phyloP scores from a whole-genome alignment of 1,284 basidiomycete species.

The Inonotus obliquus region DNA sequence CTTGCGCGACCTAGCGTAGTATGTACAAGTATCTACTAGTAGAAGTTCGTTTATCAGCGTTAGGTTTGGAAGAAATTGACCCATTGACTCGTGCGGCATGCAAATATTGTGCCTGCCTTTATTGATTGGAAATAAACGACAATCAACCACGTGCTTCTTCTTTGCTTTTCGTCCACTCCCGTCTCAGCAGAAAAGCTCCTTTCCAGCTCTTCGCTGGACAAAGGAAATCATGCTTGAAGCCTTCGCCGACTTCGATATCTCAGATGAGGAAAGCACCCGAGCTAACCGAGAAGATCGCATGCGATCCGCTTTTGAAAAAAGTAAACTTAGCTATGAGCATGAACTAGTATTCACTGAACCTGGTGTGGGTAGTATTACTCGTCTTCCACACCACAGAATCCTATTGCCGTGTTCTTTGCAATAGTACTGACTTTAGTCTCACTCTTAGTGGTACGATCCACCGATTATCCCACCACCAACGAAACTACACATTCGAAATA shows the following conservation, averaged over 20 bases:
- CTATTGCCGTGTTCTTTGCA: background rate
- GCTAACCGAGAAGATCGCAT: slow-evolving; percentile 12
- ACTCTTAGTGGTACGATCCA: slow-evolving; percentile 12
- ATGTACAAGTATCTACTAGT: too few relatives aligned
- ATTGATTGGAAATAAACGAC: too few relatives aligned
- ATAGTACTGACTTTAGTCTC: background rate
- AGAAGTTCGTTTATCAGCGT: too few relatives aligned
- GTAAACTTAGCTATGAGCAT: slow-evolving; percentile 9
- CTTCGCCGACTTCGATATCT: slow-evolving; percentile 11
- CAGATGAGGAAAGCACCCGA: background rate
- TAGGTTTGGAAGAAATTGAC: too few relatives aligned
- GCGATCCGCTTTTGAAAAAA: slow-evolving; percentile 10
- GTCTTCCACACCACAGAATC: background rate
- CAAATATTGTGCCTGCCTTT: too few relatives aligned
- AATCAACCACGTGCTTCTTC: too few relatives aligned
- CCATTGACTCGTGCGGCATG: too few relatives aligned
- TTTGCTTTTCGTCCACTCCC: background rate
- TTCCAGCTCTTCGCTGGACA: background rate
- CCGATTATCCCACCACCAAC: slow-evolving; percentile 1
- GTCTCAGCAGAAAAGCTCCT: too few relatives aligned
- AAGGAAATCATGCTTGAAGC: slow-evolving; percentile 1
- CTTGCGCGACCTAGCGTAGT: too few relatives aligned
- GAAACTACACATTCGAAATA: slow-evolving; percentile 10
- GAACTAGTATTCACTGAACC: slow-evolving; percentile 13
- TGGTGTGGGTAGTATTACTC: background rate